Evolutionary conservation across 208 protist species (phyloP).

Genomic region (Leishmania aethiopica): DNA sequence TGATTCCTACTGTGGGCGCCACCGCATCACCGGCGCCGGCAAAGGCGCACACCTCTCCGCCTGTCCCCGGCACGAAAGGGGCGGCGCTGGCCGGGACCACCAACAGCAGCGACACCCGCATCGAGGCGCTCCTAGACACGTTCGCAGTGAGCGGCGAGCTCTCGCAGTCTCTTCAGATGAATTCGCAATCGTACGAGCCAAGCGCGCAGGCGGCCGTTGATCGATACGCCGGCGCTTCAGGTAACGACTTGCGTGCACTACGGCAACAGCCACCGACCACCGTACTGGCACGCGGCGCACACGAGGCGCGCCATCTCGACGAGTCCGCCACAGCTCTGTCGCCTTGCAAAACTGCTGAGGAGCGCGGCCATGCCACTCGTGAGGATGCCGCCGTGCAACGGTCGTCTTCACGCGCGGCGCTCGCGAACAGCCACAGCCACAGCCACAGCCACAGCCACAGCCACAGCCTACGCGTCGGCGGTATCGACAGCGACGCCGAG

Average conservation of each 20-base stretch:
- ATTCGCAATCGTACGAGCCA: not conserved
- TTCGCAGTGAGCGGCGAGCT: constrained; percentile 16
- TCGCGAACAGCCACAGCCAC: not conserved
- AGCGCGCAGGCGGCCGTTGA: constrained; percentile 11
- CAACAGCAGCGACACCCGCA: not conserved
- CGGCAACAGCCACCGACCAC: not conserved
- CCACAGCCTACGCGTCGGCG: not conserved
- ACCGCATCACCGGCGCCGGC: not conserved
- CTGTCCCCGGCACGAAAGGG: not conserved
- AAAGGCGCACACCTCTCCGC: not conserved
- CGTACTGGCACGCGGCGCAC: not conserved
- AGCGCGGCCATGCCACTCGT: not conserved
- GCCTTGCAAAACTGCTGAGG: not conserved
- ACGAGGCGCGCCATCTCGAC: not conserved
- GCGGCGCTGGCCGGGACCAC: not conserved
- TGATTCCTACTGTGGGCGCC: not conserved
- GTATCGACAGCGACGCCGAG: not conserved
- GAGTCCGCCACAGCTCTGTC: not conserved
- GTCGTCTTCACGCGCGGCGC: not conserved
- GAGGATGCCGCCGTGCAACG: not conserved
- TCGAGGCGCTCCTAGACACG: not conserved
- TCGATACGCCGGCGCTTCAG: constrained; percentile 11
- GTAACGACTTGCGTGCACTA: not conserved
- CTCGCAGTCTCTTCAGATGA: constrained; percentile 6
- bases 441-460: not conserved